Evolutionary conservation across 208 protist genomes (phyloP), one percentile per base, ranked within the genome.

Genomic region (Trypanosoma avium): DNA sequence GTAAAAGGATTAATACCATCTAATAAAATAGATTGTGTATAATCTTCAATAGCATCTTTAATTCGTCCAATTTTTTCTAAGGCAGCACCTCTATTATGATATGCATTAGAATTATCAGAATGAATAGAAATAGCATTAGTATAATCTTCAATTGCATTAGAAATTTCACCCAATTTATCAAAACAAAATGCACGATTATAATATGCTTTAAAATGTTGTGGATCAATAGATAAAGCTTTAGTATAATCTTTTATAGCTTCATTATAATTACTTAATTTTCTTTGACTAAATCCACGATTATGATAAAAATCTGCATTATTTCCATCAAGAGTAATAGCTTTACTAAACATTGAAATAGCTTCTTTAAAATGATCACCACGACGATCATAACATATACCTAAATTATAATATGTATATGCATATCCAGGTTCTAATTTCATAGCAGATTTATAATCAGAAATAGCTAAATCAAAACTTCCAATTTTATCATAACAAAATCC

Each of bases 121-220:
- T 96, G 86, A 45, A 96, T 79, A 38, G 76, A 45, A 15, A 97
- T 79, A 10, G 90, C 92, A 10, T 52, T 61, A 1, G 67, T 77
- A 71, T 93, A 97, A 70, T 94, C 87, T 17, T 30, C 69, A 33
- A 95, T 76, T 4, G 92, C 91, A 32, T 78, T 74, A 4, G 30
- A 55, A 54, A 82, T 86, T 8, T 90, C 47, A 38, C 66, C 76
- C 5, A 96, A 35, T 56, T 92, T 90, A 70, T 91, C 88, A 61
- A 82, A 88, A 49, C 77, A 88, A 64, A 90, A 96, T n/a, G 88
- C 96, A 21, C 93, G 76, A 79, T 98, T 98, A 72, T 96, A 97
- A 73, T 84, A 81, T 12, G 94, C 88, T 62, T 97, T 97, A 76
- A 97, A 96, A 63, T 97, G 90, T 12, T 69, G 42, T 0, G 77